Evolutionary conservation across 1,284 basidiomycete species (phyloP), one percentile per base, ranked within the genome.

Genomic region (Tranzscheliella williamsii): DNA sequence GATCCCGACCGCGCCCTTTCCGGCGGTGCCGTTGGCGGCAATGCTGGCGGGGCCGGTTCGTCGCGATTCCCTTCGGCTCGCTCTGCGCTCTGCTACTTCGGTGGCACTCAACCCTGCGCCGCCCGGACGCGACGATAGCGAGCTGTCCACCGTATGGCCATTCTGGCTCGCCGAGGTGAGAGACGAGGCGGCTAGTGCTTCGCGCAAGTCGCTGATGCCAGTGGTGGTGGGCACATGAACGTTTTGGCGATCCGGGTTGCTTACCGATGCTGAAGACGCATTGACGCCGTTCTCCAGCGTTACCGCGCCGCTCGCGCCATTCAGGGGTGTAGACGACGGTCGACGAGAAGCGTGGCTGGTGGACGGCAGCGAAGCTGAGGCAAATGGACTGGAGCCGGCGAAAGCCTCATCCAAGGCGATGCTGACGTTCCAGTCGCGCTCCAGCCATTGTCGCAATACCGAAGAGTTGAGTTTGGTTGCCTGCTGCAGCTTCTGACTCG

Each of bases 381-480:
- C 42, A n/a, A 53, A 64, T 5, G 61, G 61, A 36, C 29, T 58
- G n/a, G 61, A 46, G 2, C 54, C 55, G 16, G 41, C 41, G 35
- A 58, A 48, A 2, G 64, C 62, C 45, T 75, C 72, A 38, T 74
- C 67, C 3, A 70, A 61, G 15, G 70, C 73, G 12, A 66, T 61
- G 31, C 35, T 33, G 24, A 73, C 70, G 38, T 57, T 68, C 74
- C 74, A 76, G 30, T 69, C 70, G 30, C 73, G 66, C 36, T 54
- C 53, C 42, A 76, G 49, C 70, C 70, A 76, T 7, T 40, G 38
- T 32, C 56, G 54, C 26, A 76, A 51, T 24, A 55, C 38, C n/a
- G 47, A 20, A 3, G 44, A 26, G 23, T 67, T 53, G 16, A 67
- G 54, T 29, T 57, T 49, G 16, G 66, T 55, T 5, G 60, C 51